Percentiles rank a stretch among this genome's conserved stretches.
Evolutionary conservation across 306 rosid genomes (phyloP).

Genomic region (Cucurbita ficifolia): DNA sequence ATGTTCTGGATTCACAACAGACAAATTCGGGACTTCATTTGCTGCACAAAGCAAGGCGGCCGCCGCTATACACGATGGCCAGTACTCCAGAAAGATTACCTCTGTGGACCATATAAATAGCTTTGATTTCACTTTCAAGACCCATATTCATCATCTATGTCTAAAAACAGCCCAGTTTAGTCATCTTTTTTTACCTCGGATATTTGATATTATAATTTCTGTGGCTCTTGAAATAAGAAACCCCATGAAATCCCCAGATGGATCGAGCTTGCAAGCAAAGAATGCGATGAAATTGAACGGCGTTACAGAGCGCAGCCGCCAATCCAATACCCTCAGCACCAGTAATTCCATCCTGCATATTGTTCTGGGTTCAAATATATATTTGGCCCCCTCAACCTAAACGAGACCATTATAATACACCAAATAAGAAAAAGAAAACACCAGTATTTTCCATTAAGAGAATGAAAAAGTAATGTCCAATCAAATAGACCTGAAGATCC

Average conservation of each 20-base stretch:
- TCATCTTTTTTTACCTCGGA: constrained; percentile 35
- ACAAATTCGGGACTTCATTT: constrained; percentile 62
- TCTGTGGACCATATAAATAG: constrained; percentile 32
- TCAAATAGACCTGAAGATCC: constrained; percentile 62
- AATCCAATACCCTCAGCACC: constrained; percentile 65
- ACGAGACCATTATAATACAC: background rate
- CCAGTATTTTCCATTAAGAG: background rate
- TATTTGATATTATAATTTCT: constrained; percentile 59
- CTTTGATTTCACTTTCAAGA: background rate
- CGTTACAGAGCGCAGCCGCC: constrained; percentile 94
- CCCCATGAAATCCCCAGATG: constrained; percentile 38
- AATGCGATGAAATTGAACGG: constrained; percentile 74
- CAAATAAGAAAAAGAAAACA: background rate
- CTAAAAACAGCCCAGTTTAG: background rate
- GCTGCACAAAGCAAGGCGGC: constrained; percentile 82
- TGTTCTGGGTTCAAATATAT: constrained; percentile 70
- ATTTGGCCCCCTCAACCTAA: constrained; percentile 75
- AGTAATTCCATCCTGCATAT: constrained; percentile 79
- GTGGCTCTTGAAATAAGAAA: constrained; percentile 71
- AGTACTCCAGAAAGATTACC: constrained; percentile 59
- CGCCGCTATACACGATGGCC: constrained; percentile 99
- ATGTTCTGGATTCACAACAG: constrained; percentile 56
- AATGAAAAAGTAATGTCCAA: background rate
- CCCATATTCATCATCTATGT: background rate
- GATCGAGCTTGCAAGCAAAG: constrained; percentile 80